phyloP scores from a whole-genome alignment of 148 eudicot species.

The Rheum nobile region DNA sequence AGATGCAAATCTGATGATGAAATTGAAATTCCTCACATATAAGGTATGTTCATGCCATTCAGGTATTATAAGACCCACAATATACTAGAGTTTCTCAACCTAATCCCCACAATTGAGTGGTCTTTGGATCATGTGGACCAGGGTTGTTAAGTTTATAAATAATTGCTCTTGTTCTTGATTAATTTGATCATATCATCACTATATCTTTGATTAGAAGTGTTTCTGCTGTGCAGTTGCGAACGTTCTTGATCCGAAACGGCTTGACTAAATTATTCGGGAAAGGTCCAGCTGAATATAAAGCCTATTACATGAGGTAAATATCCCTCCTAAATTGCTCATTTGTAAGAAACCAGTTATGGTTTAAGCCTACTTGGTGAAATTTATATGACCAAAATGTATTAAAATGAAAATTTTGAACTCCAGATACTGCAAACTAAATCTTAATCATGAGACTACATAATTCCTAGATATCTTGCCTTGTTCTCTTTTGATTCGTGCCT shows the following conservation, averaged over 20 bases:
- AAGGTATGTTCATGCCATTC: slow-evolving; percentile 32
- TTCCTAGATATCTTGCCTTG: no score
- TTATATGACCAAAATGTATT: no score
- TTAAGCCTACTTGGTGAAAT: no score
- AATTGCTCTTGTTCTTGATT: no score
- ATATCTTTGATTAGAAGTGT: slow-evolving; percentile 2
- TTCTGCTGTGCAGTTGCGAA: slow-evolving; percentile 48
- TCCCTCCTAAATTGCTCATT: not conserved
- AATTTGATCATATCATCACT: not conserved
- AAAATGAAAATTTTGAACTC: no score
- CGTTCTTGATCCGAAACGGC: slow-evolving; percentile 91
- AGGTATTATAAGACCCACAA: not conserved
- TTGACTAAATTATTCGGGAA: slow-evolving; percentile 63
- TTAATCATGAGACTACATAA: no score
- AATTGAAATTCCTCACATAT: slow-evolving; percentile 79
- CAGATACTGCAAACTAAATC: no score
- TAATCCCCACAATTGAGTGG: not conserved
- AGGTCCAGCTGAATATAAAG: slow-evolving; percentile 69
- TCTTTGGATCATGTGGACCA: not conserved
- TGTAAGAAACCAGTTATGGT: not conserved
- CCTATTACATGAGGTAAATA: slow-evolving; percentile 60
- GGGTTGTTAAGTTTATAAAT: not conserved
- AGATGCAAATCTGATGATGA: slow-evolving; percentile 93
- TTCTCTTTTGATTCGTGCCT: no score
- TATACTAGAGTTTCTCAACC: not conserved